Percentiles rank a stretch among this genome's conserved stretches.
These are phyloP conservation scores for Venturia nashicola DNA, from an alignment of 2,329 filamentous ascomycete species.

Conservation along the genomic window DNA sequence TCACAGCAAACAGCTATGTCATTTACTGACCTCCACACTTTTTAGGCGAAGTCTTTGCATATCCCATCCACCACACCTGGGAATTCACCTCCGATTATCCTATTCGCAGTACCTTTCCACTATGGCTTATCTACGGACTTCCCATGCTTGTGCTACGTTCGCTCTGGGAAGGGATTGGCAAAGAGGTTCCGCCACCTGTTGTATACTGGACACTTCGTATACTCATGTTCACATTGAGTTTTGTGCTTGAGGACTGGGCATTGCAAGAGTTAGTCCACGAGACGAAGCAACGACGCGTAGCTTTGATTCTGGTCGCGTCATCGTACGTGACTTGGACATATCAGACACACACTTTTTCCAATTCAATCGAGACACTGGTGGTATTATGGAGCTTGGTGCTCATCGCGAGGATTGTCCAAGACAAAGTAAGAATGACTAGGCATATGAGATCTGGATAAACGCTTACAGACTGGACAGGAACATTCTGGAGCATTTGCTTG, in stretches of 20 bases:
- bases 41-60: conserved; percentile 80
- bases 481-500: conserved; percentile 65
- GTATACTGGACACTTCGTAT: conserved; percentile 83
- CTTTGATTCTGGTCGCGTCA: conserved; percentile 77
- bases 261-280: conserved; percentile 80
- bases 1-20: background rate
- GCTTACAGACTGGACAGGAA: conserved; percentile 36
- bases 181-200: conserved; percentile 67
- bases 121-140: conserved; percentile 91
- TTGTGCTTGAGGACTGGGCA: conserved; percentile 96
- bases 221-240: conserved; percentile 89
- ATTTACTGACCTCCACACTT: conserved; percentile 8
- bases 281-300: conserved; percentile 56
- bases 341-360: conserved; percentile 96
- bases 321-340: conserved; percentile 99
- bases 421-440: conserved; percentile 46
- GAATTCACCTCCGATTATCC: conserved; percentile 84
- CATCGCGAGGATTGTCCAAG: conserved; percentile 71
- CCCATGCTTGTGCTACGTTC: conserved; percentile 88
- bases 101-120: conserved; percentile 87
- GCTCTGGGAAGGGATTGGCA: conserved; percentile 79
- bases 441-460: background rate
- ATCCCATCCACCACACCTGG: conserved; percentile 84
- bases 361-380: conserved; percentile 86
- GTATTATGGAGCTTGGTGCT: conserved; percentile 90